Base-by-base conservation (phyloP, 1,139 yeast genomes). In the Sugiyamaella novakii region DNA sequence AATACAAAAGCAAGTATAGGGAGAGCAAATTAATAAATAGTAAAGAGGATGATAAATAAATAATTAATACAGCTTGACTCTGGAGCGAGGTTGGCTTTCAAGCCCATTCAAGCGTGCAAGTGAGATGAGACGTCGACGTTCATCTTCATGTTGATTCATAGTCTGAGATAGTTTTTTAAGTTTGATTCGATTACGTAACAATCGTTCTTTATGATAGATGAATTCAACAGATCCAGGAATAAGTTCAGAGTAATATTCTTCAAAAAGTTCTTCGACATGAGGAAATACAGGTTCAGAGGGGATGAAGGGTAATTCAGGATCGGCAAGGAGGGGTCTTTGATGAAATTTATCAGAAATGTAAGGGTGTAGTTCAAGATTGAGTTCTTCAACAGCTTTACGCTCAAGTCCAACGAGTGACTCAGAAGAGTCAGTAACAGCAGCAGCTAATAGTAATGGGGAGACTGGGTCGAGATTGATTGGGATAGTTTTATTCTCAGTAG, bases 281-380 rank as follows among this genome's bases (percentile, higher is more conserved):
- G 55, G 58, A 36, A 59, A 56, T 24, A 60, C 59, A 1, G 64
- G 64, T 2, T 53, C 49, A 29, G 58, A 48, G 18, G 62, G 62
- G 19, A 60, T 54, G 34, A 58, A 58, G 5, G 65, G 64, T 35
- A 49, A 49, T 5, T 59, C 60, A n/a, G 63, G 63, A 47, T 62
- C 66, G 1, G 57, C 60, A 25, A 62, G 49, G 19, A 61, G 42
- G 0, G 65, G 64, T 5, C 60, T 53, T 24, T 57, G 59, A 21
- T 56, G 54, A 52, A 59, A 62, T 47, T 52, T 47, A 52, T 62
- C 66, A 17, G 53, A 53, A 27, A 61, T 54, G 15, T 42, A 38
- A 5, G 57, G 52, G 42, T 58, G 57, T 25, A 49, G 50, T 22
- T 59, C 62, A 6, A 59, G 57, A 15, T 49, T 38, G 12, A 59